Conservation (phyloP, 2,329 filamentous ascomycete genomes). For the Paecilomyces niveus region DNA sequence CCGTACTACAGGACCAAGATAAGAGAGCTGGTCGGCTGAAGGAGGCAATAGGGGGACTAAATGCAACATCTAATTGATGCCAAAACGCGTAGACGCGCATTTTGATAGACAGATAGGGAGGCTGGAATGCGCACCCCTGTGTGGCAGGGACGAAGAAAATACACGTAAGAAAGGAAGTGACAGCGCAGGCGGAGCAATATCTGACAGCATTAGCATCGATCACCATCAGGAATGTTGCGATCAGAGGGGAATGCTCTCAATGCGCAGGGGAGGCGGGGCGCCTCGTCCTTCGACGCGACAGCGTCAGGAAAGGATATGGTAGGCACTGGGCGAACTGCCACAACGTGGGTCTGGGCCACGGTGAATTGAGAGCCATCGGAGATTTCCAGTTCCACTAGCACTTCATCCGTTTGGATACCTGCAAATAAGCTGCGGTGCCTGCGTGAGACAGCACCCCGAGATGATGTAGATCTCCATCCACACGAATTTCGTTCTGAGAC, state of each 20-base stretch:
- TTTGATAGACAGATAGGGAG: constrained; percentile 5
- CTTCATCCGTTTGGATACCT: not conserved
- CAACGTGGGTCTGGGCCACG: not conserved
- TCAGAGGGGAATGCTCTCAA: not conserved
- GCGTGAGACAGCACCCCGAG: not conserved
- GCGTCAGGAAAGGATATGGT: not conserved
- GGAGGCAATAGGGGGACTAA: constrained; percentile 5
- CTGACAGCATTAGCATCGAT: not conserved
- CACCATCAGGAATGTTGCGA: not conserved
- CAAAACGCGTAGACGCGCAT: constrained; percentile 7
- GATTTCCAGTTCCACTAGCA: not conserved
- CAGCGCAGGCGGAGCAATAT: not conserved
- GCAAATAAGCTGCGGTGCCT: not conserved
- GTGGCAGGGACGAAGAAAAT: constrained; percentile 44
- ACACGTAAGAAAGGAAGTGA: not conserved
- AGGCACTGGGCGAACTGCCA: not conserved
- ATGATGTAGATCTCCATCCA: not conserved
- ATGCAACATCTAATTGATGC: constrained; percentile 5
- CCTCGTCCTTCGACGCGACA: not conserved
- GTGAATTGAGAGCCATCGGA: not conserved
- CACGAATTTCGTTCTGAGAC: not conserved
- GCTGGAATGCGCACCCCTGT: constrained; percentile 9
- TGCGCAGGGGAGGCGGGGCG: not conserved
- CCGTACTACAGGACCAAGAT: not conserved
- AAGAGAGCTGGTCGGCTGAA: not conserved